Base-by-base conservation (phyloP, 345 rosid genomes). In the Streptanthus diversifolius region DNA sequence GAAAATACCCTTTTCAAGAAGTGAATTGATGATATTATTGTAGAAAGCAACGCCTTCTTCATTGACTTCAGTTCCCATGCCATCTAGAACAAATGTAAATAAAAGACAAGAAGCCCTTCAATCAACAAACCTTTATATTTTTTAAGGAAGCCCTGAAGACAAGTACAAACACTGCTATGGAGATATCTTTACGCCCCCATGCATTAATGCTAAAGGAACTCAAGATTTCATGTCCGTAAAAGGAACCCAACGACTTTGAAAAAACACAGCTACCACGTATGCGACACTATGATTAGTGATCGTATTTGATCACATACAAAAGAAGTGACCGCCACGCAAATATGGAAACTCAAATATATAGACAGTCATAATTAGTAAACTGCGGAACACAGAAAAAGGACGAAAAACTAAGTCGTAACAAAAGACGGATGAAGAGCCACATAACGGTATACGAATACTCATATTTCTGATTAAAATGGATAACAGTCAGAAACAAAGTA, bases 21-120 rank as follows among this genome's bases (percentile, higher is more conserved):
- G 95, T 67, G 85, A 67, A 64, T 89, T 74, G 64, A 89, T 89
- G 7, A 87, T 66, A 73, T 85, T 84, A 72, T 85, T 87, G 75
- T 87, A 89, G 78, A 83, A 89, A 69, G 82, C 56, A 52, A 89
- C 51, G 63, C 92, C 95, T 78, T 87, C 91, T 41, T 73, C 70
- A 53, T 83, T 87, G 59, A 85, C 83, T 79, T 82, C 71, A 72
- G 87, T 80, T 61, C 88, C 95, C 77, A 83, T 64, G 30, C 95
- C 95, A 85, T 87, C 95, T 89, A 80, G 54, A 68, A 74, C 41
- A 77, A 9, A 39, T 62, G 35, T 44, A 25, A 62, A 25, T 9
- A 2, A 3, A 45, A 45, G 8, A 76, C 5, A 70, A 18, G n/a
- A 32, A 33, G 17, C 37, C 62, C 48, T 64, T 27, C 25, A 40